Evolutionary conservation across 768 basidiomycete genomes (phyloP), one percentile per base, ranked within the genome.

Genomic region (Phlebiopsis flavidoalba): DNA sequence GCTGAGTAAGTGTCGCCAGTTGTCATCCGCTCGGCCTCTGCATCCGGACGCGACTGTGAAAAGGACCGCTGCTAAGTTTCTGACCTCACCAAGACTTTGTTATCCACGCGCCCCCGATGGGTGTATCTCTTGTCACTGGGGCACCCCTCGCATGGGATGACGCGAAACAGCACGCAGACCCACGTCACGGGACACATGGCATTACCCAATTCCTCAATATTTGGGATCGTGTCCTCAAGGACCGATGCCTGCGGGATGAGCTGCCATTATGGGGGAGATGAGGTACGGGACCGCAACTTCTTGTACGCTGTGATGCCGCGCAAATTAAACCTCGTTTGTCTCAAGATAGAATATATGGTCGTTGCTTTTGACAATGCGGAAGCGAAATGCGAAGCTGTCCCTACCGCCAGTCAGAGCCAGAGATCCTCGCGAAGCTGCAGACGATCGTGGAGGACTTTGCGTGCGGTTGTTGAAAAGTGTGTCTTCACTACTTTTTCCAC

Each of bases 191-290:
- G 64, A 76, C 79, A 55, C 95, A 98, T 72, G 97, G 97, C 50
- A 93, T 98, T 69, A 87, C 90, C 7, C 97, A 99, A 74, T 96
- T 99, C 73, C 75, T 99, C 58, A 83, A 95, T 67, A 93, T 86
- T 53, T 99, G 95, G 94, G 86, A 95, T 69, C 84, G 87, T 52
- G n/a, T n/a, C n/a, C 80, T 95, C 70, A 98, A 97, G 80, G 89
- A 93, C 70, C 81, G 92, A 64, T 83, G 84, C 21, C 95, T 95
- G 1, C n/a, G 26, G 26, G 95, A 98, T 69, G 91, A 93, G 64
- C 78, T 99, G 33, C 81, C 97, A 11, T 99, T n/a, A n/a, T n/a
- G n/a, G 97, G 97, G 97, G 97, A 17, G 97, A 99, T 70, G 97
- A 99, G 89, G 96, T 96, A 73, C 50, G 46, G 36, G 60, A 53